Conservation (phyloP, 768 basidiomycete species). For the Psilocybe sp. region DNA sequence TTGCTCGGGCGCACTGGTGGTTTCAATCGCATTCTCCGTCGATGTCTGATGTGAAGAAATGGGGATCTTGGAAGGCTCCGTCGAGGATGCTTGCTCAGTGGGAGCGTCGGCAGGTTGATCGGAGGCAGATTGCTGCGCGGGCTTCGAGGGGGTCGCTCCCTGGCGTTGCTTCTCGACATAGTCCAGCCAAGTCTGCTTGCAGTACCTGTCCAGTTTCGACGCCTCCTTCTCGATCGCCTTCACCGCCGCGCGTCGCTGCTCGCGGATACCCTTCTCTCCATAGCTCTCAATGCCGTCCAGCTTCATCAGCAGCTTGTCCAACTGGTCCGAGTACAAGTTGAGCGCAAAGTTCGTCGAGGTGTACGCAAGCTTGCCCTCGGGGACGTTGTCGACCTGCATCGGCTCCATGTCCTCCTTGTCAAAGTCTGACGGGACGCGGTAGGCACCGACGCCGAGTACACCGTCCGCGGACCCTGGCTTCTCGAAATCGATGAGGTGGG, state of each 20-base stretch:
- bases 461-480: conserved; percentile 25
- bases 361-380: conserved; percentile 49
- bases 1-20: too few relatives aligned
- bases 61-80: too few relatives aligned
- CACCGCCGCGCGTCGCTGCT: conserved; percentile 49
- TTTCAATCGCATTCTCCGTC: too few relatives aligned
- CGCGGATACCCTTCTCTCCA: conserved; percentile 53
- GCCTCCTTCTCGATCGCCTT: conserved; percentile 60
- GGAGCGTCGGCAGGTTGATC: too few relatives aligned
- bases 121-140: too few relatives aligned
- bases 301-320: conserved; percentile 59
- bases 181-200: conserved; percentile 35
- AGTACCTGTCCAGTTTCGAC: conserved; percentile 44
- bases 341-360: conserved; percentile 57
- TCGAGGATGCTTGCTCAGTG: too few relatives aligned
- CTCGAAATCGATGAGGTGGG: conserved; percentile 48
- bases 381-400: conserved; percentile 16
- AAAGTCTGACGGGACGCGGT: conserved; percentile 15
- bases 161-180: conserved; percentile 16
- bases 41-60: too few relatives aligned
- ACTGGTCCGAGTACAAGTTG: conserved; percentile 59
- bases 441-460: conserved; percentile 23
- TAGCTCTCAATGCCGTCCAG: conserved; percentile 70
- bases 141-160: too few relatives aligned
- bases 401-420: conserved; percentile 14